Base-by-base conservation (phyloP, 2,329 filamentous ascomycete genomes). In the Sclerotinia glacialis region DNA sequence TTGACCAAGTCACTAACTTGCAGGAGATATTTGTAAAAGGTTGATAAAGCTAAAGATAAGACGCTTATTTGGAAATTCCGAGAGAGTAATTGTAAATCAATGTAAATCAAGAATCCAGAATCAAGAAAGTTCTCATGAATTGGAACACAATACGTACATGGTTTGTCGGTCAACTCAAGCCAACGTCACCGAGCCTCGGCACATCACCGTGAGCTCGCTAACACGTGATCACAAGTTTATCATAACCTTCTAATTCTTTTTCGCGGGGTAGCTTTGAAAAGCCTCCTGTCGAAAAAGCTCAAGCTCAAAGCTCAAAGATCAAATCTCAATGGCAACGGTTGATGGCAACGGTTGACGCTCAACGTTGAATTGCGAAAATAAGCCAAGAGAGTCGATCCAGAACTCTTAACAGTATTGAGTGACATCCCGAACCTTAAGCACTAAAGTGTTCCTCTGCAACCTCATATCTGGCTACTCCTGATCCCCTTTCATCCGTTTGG, bases 111-210 rank as follows among this genome's bases (percentile, higher is more conserved):
- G 23, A 53, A 26, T 18, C 34, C 42, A 63, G 23, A 53, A 26
- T 16, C 31, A 53, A 53, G 23, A 53, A 12, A 18, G 7, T 21
- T 6, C 16, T 31, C n/a, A 34, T 42, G 23, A 62, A 47, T 14
- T 62, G 59, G 8, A 50, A 18, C 16, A 26, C 31, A 37, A 44
- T 44, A 61, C 21, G 58, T 44, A 49, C 28, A 16, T 49, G 7
- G n/a, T 28, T 52, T 31, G 31, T 40, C 31, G 59, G 46, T 18
- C 47, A 52, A 23, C 23, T 52, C 18, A 28, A 49, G 52, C 21
- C 58, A 49, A 37, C 44, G 26, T 55, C 21, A 54, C 61, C 61
- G 61, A 64, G 50, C 61, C 61, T 54, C 47, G 61, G 61, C 34
- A 37, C 14, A 26, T 37, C 11, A 26, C 26, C 11, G 26, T 3